These are phyloP conservation scores for Vitis hybrid DNA, from an alignment of 177 flowering plant species.

Conservation along the genomic window DNA sequence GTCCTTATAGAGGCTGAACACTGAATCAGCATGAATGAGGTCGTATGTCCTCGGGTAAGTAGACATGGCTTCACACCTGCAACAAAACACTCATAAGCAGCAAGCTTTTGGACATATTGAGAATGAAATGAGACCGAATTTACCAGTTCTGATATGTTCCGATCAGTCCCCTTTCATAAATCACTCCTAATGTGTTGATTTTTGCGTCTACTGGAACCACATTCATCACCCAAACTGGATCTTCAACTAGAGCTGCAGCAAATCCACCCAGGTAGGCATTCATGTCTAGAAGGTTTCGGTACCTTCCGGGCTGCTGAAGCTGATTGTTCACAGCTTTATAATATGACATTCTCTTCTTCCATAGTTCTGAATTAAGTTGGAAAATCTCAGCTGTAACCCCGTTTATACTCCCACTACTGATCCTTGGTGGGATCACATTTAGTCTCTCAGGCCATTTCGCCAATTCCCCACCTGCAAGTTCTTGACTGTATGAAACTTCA, in stretches of 20 bases:
- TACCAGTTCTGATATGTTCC: constrained; percentile 53
- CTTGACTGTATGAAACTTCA: constrained; percentile 33
- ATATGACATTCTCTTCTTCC: constrained; percentile 48
- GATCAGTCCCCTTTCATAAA: constrained; percentile 60
- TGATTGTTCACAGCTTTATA: constrained; percentile 42
- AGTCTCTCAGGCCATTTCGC: constrained; percentile 55
- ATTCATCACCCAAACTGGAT: constrained; percentile 74
- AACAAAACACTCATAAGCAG: not conserved
- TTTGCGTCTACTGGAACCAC: constrained; percentile 54
- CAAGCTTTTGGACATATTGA: not conserved
- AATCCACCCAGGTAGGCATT: constrained; percentile 67
- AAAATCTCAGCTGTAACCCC: constrained; percentile 42
- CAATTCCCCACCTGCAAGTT: constrained; percentile 43
- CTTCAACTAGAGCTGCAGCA: constrained; percentile 50
- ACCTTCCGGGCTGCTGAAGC: constrained; percentile 38
- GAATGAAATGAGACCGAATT: not conserved
- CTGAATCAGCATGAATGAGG: constrained; percentile 50
- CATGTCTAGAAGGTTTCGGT: constrained; percentile 61
- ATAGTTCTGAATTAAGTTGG: constrained; percentile 32
- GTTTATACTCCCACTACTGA: constrained; percentile 31
- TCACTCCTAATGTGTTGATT: constrained; percentile 50
- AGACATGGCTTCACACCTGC: constrained; percentile 77
- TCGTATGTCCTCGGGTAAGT: constrained; percentile 75
- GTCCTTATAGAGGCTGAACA: constrained; percentile 52
- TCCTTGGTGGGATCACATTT: constrained; percentile 48